Conservation (phyloP, 495 filamentous ascomycete species). For the Annulohypoxylon stygium region DNA sequence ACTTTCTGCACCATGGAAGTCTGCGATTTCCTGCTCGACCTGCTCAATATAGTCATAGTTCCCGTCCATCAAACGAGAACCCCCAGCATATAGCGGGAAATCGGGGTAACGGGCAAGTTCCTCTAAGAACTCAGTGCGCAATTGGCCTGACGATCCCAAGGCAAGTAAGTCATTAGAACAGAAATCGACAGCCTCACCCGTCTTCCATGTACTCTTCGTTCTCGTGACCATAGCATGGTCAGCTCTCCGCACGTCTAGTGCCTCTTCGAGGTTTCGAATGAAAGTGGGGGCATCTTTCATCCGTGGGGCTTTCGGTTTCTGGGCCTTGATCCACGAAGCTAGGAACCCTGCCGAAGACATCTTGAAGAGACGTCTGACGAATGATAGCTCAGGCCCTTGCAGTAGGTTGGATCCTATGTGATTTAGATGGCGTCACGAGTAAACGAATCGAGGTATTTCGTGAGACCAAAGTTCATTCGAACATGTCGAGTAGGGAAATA, state of each 20-base stretch:
- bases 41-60: constrained; percentile 70
- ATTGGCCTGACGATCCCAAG: constrained; percentile 43
- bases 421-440: background rate
- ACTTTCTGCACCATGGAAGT: constrained; percentile 66
- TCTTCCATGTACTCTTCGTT: constrained; percentile 35
- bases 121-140: constrained; percentile 52
- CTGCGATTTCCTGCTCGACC: constrained; percentile 70
- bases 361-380: constrained; percentile 8
- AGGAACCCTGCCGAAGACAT: constrained; percentile 26
- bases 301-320: constrained; percentile 28
- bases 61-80: constrained; percentile 65
- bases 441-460: constrained; percentile 19
- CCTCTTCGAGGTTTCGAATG: constrained; percentile 52
- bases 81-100: constrained; percentile 52
- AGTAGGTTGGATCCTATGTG: constrained; percentile 7
- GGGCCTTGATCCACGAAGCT: constrained; percentile 36
- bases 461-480: background rate
- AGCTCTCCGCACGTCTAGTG: constrained; percentile 46
- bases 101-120: constrained; percentile 50
- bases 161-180: constrained; percentile 62
- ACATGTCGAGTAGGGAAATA: background rate
- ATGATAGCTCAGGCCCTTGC: constrained; percentile 9
- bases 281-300: constrained; percentile 50
- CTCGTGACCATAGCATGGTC: constrained; percentile 28
- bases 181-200: constrained; percentile 55